Conservation (phyloP, 108 stramenopile genomes). For the Discostella stelligeroides region DNA sequence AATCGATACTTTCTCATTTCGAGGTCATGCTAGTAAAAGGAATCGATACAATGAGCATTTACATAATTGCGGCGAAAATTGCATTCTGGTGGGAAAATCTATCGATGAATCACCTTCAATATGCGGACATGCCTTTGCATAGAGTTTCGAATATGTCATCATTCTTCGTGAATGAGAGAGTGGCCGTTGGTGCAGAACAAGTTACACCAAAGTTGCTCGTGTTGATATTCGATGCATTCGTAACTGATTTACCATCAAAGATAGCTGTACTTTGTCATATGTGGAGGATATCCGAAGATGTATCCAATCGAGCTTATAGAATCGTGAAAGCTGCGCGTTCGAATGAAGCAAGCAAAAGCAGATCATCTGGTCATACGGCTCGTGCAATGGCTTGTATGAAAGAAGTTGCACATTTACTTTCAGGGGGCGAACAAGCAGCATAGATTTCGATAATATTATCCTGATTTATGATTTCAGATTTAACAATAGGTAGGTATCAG, state of each 20-base stretch:
- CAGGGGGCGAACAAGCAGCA: slow-evolving; percentile 17
- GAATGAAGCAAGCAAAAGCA: not conserved
- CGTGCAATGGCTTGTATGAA: slow-evolving; percentile 16
- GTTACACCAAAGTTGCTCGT: slow-evolving; percentile 10
- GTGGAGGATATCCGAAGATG: slow-evolving; percentile 44
- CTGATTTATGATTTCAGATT: too few relatives aligned
- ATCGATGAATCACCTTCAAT: slow-evolving; percentile 13
- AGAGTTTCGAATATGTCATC: slow-evolving; percentile 31
- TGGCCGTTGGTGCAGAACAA: slow-evolving; percentile 24
- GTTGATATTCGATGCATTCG: slow-evolving; percentile 17
- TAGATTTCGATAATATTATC: not conserved
- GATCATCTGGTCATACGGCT: not conserved
- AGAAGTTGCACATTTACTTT: slow-evolving; percentile 14
- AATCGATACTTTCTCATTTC: slow-evolving; percentile 24
- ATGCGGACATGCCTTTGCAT: slow-evolving; percentile 12
- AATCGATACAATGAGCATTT: slow-evolving; percentile 31
- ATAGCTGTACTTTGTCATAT: slow-evolving; percentile 29
- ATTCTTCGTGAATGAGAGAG: slow-evolving; percentile 23
- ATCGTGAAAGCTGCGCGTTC: slow-evolving; percentile 19
- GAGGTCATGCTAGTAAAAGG: slow-evolving; percentile 44
- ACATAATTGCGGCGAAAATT: slow-evolving; percentile 29
- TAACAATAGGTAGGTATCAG: too few relatives aligned
- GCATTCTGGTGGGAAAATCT: slow-evolving; percentile 40
- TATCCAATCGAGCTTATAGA: slow-evolving; percentile 26
- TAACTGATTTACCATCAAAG: slow-evolving; percentile 31